Percentiles rank a stretch among this genome's conserved stretches.
These are phyloP conservation scores for Thelephora ganbajun DNA, from an alignment of 768 basidiomycete species.

Conservation along the genomic window DNA sequence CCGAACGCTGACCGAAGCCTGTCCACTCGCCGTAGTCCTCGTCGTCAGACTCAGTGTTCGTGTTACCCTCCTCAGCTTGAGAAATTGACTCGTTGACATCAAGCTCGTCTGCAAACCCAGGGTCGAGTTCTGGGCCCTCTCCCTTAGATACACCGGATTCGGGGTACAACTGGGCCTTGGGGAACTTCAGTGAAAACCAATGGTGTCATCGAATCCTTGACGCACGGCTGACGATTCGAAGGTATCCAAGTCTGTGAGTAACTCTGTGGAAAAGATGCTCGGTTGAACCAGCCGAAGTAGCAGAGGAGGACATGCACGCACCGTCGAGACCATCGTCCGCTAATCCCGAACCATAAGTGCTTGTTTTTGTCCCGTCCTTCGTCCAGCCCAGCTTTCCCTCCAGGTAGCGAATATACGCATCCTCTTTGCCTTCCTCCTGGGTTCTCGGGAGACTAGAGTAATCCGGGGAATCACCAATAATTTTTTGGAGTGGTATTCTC, in stretches of 20 bases:
- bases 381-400: slow-evolving; percentile 62
- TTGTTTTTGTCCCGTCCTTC: slow-evolving; percentile 22
- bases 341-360: slow-evolving; percentile 26
- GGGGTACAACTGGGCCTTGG: no score
- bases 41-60: neutral
- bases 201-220: no score
- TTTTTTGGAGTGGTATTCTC: slow-evolving; percentile 3
- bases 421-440: slow-evolving; percentile 52
- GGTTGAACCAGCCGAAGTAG: neutral
- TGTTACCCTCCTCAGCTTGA: no score
- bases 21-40: slow-evolving; percentile 5
- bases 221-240: slow-evolving; percentile 8
- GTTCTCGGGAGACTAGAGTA: slow-evolving; percentile 15
- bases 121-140: no score
- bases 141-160: no score
- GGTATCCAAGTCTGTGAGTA: slow-evolving; percentile 13
- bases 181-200: no score
- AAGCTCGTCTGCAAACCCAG: no score
- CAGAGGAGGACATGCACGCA: slow-evolving; percentile 18
- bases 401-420: slow-evolving; percentile 72
- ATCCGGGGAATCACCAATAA: slow-evolving; percentile 6
- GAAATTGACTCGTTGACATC: no score
- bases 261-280: slow-evolving; percentile 9
- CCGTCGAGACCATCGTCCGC: slow-evolving; percentile 81
- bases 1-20: slow-evolving; percentile 2